phyloP scores from a whole-genome alignment of 73 alveolate genomes.

The Tetrahymena thermophila region DNA sequence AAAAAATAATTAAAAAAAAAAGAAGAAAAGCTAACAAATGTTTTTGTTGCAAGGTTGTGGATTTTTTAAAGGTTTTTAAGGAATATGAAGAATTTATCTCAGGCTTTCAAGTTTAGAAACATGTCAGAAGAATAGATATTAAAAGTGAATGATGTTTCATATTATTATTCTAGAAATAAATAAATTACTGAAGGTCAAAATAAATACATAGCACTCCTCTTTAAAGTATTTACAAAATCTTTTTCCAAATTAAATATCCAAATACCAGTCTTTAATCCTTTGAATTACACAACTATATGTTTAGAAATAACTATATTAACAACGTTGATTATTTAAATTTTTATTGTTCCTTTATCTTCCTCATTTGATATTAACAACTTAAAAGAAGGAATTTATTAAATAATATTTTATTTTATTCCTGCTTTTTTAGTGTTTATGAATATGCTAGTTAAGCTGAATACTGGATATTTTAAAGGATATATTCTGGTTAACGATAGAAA shows the following conservation, averaged over 20 bases:
- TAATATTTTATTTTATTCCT: background rate
- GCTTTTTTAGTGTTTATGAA: background rate
- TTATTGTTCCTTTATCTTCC: background rate
- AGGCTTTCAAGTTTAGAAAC: background rate
- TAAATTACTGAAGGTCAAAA: background rate
- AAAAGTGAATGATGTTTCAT: background rate
- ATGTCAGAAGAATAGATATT: background rate
- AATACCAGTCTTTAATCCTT: background rate
- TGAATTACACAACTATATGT: background rate
- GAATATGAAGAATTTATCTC: background rate
- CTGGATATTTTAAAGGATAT: background rate
- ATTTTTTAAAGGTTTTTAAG: background rate
- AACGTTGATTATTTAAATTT: background rate
- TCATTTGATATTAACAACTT: background rate
- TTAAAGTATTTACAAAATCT: background rate
- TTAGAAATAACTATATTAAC: background rate
- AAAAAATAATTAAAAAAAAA: background rate
- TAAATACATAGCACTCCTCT: background rate
- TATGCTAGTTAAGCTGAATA: background rate
- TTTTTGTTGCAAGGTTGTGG: background rate
- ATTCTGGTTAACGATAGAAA: background rate
- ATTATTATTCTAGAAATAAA: background rate
- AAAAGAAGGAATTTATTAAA: background rate
- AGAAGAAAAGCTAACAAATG: background rate
- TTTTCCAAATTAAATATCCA: background rate